Base-by-base conservation (phyloP, 495 filamentous ascomycete genomes). In the Hypoxylon fragiforme region DNA sequence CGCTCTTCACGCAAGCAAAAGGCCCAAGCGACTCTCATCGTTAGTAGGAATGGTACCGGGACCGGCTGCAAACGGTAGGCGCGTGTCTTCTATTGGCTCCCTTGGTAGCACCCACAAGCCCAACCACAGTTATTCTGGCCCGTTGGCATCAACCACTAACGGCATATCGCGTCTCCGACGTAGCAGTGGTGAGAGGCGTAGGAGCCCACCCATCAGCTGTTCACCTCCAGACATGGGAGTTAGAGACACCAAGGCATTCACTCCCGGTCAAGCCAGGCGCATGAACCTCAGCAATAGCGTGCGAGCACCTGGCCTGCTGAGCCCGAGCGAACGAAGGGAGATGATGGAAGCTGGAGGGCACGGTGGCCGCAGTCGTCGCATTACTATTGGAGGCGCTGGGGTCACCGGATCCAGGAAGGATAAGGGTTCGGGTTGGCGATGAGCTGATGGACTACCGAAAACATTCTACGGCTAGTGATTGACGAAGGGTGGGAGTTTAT, bases 1-100 rank as follows among this genome's bases (percentile, higher is more conserved):
- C 11, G 76, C 75, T 1, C 63, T 79, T 40, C 72, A 77, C 49
- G 65, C 68, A 4, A 72, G 61, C 55, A 79, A 77, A 64, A 69
- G 68, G 41, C 67, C 67, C 16, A 72, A 69, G 46, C 55, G 75
- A 0, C 62, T 76, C 15, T 73, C 71, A 12, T 64, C 66, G n/a
- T 37, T 65, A 9, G 54, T 62, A 13, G 59, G 57, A 13, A 46
- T 37, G 42, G 53, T 67, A 20, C 41, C 62, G 11, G 62, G 58
- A 18, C 51, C 59, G 1, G 28, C 50, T 20, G 44, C 59, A 32
- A 53, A 64, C 22, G 63, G 61, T 15, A 70, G 70, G 42, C 65
- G 75, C 35, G 64, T 73, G 15, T 72, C 71, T 7, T 74, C 74
- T 2, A 51, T 70, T 22, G 62, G 56, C 7, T 48, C 60, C 16